Percentiles rank a stretch among this genome's conserved stretches.
phyloP scores from a whole-genome alignment of 331 rosid species.

The Quercus tomentella region DNA sequence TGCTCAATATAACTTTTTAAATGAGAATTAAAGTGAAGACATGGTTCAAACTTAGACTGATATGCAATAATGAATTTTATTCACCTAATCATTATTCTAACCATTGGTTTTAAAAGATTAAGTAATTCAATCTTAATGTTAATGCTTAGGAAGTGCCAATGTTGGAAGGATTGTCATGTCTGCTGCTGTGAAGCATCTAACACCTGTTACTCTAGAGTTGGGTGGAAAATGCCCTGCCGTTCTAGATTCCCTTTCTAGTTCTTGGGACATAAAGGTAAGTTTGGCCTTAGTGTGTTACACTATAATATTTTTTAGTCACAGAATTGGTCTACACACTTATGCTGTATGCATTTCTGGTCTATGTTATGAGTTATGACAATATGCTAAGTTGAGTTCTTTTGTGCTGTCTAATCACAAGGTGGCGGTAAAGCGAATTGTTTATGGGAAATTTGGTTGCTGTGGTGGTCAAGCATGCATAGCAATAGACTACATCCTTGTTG shows the following conservation, averaged over 20 bases:
- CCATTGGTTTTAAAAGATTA: neutral
- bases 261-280: constrained; percentile 51
- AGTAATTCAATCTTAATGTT: neutral
- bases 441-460: constrained; percentile 67
- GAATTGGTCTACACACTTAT: too few species aligned
- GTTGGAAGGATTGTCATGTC: constrained; percentile 58
- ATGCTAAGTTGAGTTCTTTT: neutral
- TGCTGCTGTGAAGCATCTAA: constrained; percentile 60
- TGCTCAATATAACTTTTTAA: too few species aligned
- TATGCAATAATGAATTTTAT: too few species aligned
- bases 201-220: constrained; percentile 70
- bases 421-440: constrained; percentile 47
- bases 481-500: constrained; percentile 59
- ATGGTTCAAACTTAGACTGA: too few species aligned
- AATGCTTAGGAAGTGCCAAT: constrained; percentile 47
- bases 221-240: constrained; percentile 87
- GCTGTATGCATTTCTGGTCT: too few species aligned
- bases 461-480: constrained; percentile 82
- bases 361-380: neutral
- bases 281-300: neutral
- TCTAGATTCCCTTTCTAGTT: constrained; percentile 55
- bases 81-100: too few species aligned
- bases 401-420: constrained; percentile 30
- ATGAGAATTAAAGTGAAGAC: too few species aligned
- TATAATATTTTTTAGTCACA: neutral